Evolutionary conservation across 805 yeast genomes (phyloP), one percentile per base, ranked within the genome.

Genomic region (Pichia sporocuriosa): DNA sequence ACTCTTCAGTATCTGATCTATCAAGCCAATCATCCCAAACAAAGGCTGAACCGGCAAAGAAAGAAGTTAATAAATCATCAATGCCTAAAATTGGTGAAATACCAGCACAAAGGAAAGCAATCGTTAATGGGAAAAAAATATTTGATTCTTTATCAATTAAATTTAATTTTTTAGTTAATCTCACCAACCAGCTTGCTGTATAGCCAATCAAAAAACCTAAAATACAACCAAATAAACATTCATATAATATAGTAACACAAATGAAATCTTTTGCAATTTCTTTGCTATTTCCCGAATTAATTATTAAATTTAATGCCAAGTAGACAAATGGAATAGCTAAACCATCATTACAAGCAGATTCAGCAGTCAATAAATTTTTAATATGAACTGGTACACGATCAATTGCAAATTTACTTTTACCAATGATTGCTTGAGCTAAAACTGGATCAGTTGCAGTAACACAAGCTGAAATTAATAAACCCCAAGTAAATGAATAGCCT

Each of bases 401-500:
- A 13, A 13, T 4, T 11, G 84, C 83, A 55, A 80, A 81, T 49
- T 73, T 73, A 31, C 86, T 84, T 44, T 77, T 76, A 60, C 81
- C 80, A 17, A 81, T 84, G 32, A 79, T 78, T 3, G 84, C 82
- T 27, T 81, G 81, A 3, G 82, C 78, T 55, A 79, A 66, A 26
- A 81, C 82, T 2, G 87, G 88, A 56, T 81, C 88, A 0, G 88
- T 81, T 6, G 87, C 86, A 0, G 88, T 81, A 41, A 80, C 74
- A 57, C 86, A 79, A 4, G 84, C 83, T n/a, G 76, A 70, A 1
- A 81, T 74, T 36, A 79, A 63, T 24, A 81, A 67, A 4, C 76
- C 73, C 40, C 76, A 74, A 21, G 74, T 58, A 57, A 73, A 79
- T 23, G 64, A 59, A 46, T 78, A 65, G 29, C 70, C 69, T 0